A percentile compares a stretch with the other conserved stretches of the same genome.
These are phyloP conservation scores for Annulohypoxylon bovei DNA, from an alignment of 495 filamentous ascomycete genomes.

Conservation along the genomic window DNA sequence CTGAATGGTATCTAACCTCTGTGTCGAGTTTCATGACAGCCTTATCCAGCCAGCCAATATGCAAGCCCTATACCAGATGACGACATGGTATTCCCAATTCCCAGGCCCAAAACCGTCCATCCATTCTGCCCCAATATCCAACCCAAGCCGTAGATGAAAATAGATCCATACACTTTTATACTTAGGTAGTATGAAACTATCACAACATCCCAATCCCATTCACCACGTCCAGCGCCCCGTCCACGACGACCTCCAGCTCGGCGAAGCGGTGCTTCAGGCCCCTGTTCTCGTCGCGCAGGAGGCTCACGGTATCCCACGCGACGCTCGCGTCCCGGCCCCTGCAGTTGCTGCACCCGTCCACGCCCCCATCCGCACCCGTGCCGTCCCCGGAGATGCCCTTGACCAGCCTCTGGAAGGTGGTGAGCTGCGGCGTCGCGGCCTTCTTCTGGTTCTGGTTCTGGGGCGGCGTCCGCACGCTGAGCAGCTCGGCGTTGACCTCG, in stretches of 20 bases:
- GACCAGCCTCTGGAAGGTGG: conserved; percentile 62
- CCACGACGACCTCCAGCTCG: conserved; percentile 72
- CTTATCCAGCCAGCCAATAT: conserved; percentile 6
- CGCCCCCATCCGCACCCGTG: conserved; percentile 9
- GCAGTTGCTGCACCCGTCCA: conserved; percentile 66
- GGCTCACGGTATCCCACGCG: conserved; percentile 75
- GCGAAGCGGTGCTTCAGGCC: conserved; percentile 73
- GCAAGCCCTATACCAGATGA: conserved; percentile 15
- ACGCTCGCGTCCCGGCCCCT: conserved; percentile 69
- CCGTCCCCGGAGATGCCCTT: conserved; percentile 54
- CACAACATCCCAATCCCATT: conserved; percentile 54
- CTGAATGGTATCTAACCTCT: conserved; percentile 8
- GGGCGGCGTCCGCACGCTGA: neutral
- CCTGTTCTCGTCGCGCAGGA: conserved; percentile 78
- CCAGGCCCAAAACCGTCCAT: neutral
- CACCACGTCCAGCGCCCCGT: conserved; percentile 75
- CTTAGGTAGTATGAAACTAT: neutral
- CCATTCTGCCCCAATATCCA: neutral
- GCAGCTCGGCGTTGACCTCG: conserved; percentile 29
- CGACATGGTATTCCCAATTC: neutral
- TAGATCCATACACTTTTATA: too few species aligned
- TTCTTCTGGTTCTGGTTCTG: neutral
- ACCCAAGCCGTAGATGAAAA: neutral
- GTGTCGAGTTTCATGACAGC: neutral
- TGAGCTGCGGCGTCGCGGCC: conserved; percentile 45